Evolutionary conservation across 2,329 filamentous ascomycete genomes (phyloP), one percentile per base, ranked within the genome.

Genomic region (Fusarium pseudocircinatum): DNA sequence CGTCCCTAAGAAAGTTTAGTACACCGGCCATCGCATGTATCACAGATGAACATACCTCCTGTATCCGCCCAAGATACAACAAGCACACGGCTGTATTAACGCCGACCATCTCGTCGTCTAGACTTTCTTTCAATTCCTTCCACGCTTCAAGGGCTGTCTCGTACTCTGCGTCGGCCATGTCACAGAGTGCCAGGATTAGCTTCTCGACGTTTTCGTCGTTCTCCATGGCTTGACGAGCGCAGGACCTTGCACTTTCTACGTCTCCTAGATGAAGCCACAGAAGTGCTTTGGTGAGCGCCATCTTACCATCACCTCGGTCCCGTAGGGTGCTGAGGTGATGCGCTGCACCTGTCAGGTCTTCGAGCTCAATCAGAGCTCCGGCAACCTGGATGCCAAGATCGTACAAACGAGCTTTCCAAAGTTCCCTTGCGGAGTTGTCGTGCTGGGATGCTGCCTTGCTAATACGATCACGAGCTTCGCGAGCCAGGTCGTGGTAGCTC

Each of bases 71-170:
- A 1, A 91, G 89, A 79, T 98, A 98, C 1, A 98, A 85, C 58
- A 96, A 83, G 73, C 92, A 95, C 5, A 98, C 94, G 0, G 94
- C 95, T 50, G 93, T 84, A 78, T 98, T 98, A 64, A 97, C 93
- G 7, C 87, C 87, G 11, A 94, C 85, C 87, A 97, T 92, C 75
- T 93, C 91, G 65, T 93, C 89, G 32, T 82, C 80, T 6, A 80
- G 74, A 6, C 81, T 83, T 34, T 82, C 82, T 12, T 79, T 80
- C 46, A 88, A 81, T 7, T 83, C 84, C 26, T 84, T 83, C 92
- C 94, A 97, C 32, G 86, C 85, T 4, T 81, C 79, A 11, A 91
- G 83, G 1, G 95, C 94, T 20, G 85, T 82, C 11, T 86, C 84
- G 78, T 94, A 96, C 28, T 92, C 87, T 1, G 91, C 93, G 73